These are phyloP conservation scores for Malus sylvestris DNA, from an alignment of 306 rosid genomes.

Conservation along the genomic window DNA sequence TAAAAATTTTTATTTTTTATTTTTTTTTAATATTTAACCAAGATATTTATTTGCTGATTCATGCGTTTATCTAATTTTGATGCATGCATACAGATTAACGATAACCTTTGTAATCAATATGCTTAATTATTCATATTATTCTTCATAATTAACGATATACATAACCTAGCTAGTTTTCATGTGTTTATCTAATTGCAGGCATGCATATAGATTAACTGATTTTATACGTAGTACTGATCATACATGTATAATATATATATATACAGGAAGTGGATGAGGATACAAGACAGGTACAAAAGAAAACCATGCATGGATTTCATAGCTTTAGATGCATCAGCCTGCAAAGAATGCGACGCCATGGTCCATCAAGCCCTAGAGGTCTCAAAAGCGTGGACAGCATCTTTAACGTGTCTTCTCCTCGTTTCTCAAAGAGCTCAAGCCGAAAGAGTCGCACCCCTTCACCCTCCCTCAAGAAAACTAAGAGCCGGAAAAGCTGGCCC, in stretches of 20 bases:
- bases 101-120: too few relatives aligned
- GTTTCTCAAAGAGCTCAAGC: not conserved
- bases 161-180: too few relatives aligned
- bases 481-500: slow-evolving; percentile 1
- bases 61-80: not conserved
- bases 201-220: too few relatives aligned
- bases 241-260: too few relatives aligned
- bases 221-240: too few relatives aligned
- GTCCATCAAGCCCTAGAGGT: not conserved
- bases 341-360: not conserved
- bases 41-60: not conserved
- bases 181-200: too few relatives aligned
- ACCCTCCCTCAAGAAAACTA: not conserved
- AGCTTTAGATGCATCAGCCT: slow-evolving; percentile 19
- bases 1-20: not conserved
- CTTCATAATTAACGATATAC: too few relatives aligned
- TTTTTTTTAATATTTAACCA: not conserved
- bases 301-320: slow-evolving; percentile 16
- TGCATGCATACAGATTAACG: not conserved
- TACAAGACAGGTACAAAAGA: not conserved
- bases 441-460: not conserved
- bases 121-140: too few relatives aligned
- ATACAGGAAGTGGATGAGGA: slow-evolving; percentile 1
- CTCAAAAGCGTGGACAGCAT: slow-evolving; percentile 18
- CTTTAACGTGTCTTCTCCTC: slow-evolving; percentile 5